A percentile compares a stretch with the other conserved stretches of the same genome.
These are phyloP conservation scores for Clitoria ternatea DNA, from an alignment of 306 rosid genomes.

Conservation along the genomic window DNA sequence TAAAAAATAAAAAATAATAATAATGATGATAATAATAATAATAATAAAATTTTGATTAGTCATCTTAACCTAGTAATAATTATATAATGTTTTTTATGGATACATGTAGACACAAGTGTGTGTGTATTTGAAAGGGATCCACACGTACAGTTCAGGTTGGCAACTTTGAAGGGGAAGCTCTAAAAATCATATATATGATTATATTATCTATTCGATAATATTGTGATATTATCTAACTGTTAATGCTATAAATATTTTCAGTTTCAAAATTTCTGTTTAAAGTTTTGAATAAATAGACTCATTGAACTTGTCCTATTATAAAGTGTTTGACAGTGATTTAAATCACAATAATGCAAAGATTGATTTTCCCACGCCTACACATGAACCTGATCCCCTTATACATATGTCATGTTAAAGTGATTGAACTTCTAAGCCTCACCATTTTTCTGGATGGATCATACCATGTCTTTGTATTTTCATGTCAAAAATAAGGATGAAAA, in stretches of 20 bases:
- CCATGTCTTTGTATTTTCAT: background rate
- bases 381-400: conserved; percentile 10
- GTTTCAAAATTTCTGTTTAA: conserved; percentile 31
- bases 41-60: background rate
- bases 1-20: no score
- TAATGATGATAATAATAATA: background rate
- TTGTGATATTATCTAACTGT: background rate
- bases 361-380: conserved; percentile 28
- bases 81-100: background rate
- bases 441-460: conserved; percentile 18
- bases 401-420: conserved; percentile 24
- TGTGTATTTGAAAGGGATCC: conserved; percentile 9
- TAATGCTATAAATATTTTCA: background rate
- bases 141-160: background rate
- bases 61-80: background rate
- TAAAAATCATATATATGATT: background rate
- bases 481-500: conserved; percentile 2
- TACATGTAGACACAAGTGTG: background rate
- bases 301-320: conserved; percentile 34
- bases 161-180: conserved; percentile 33
- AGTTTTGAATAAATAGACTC: conserved; percentile 41
- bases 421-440: conserved; percentile 17
- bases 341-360: conserved; percentile 16
- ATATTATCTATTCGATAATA: background rate
- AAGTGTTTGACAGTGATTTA: conserved; percentile 46